phyloP scores from a whole-genome alignment of 176 grass and related monocot genomes.

The Oryza meridionalis region DNA sequence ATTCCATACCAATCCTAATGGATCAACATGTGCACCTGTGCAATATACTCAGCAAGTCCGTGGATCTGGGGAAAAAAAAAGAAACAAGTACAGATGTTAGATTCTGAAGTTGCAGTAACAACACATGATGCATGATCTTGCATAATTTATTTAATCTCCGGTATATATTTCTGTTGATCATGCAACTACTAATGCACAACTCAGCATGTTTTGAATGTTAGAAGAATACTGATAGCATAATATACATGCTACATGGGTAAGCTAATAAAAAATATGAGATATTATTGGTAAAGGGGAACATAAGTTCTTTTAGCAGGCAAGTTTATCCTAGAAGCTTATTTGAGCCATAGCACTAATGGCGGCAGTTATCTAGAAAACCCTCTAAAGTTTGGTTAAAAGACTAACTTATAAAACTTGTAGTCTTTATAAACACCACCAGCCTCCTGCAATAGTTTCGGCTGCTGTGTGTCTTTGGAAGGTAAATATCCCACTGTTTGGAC shows the following conservation, averaged over 20 bases:
- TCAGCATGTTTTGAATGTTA: neutral
- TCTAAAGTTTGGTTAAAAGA: neutral
- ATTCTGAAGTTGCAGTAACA: slow-evolving; percentile 41
- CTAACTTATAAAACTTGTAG: neutral
- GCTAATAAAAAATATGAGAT: neutral
- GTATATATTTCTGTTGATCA: neutral
- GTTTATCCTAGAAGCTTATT: neutral
- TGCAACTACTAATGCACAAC: neutral
- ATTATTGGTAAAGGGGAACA: slow-evolving; percentile 16
- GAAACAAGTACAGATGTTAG: slow-evolving; percentile 60
- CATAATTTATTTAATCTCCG: neutral
- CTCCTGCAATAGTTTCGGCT: neutral
- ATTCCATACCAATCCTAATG: slow-evolving; percentile 28
- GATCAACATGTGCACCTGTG: slow-evolving; percentile 66
- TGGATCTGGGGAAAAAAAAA: slow-evolving; percentile 93
- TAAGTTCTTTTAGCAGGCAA: slow-evolving; percentile 11
- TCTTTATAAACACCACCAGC: neutral
- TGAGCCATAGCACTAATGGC: neutral
- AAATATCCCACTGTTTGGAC: neutral
- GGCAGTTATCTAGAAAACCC: neutral
- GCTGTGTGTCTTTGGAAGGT: neutral
- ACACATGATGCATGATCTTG: neutral
- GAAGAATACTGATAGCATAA: slow-evolving; percentile 7
- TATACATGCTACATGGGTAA: neutral
- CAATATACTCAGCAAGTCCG: slow-evolving; percentile 94